Conservation (phyloP, 352 stramenopile genomes). For the Thraustotheca clavata region DNA sequence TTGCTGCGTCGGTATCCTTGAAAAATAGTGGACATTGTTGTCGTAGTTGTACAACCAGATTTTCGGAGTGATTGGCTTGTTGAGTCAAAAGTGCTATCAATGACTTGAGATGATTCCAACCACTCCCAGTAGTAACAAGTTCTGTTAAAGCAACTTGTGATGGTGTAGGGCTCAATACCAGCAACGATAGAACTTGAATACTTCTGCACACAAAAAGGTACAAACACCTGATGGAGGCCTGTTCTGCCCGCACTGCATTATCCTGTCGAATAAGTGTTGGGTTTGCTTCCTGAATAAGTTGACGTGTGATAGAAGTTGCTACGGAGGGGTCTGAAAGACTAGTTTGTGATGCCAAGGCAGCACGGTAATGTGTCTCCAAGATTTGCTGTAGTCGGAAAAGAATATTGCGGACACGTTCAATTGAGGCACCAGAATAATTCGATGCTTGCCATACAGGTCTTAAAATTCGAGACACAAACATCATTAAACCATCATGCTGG, state of each 20-base stretch:
- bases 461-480: slow-evolving; percentile 74
- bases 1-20: slow-evolving; percentile 65
- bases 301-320: slow-evolving; percentile 37
- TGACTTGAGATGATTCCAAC: slow-evolving; percentile 45
- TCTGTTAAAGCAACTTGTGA: slow-evolving; percentile 58
- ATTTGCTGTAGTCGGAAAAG: slow-evolving; percentile 74
- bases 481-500: slow-evolving; percentile 74
- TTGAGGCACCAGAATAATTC: slow-evolving; percentile 22
- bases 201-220: slow-evolving; percentile 69
- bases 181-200: slow-evolving; percentile 69
- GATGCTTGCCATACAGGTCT: slow-evolving; percentile 59
- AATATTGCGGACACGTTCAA: slow-evolving; percentile 45
- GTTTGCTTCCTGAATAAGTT: slow-evolving; percentile 67
- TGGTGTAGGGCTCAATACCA: slow-evolving; percentile 38
- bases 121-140: slow-evolving; percentile 57
- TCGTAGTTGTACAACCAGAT: slow-evolving; percentile 73
- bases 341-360: slow-evolving; percentile 21
- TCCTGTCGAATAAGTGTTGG: slow-evolving; percentile 63
- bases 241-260: slow-evolving; percentile 68
- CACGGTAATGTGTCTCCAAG: slow-evolving; percentile 42
- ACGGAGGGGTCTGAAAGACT: slow-evolving; percentile 43
- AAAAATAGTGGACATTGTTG: slow-evolving; percentile 81
- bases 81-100: slow-evolving; percentile 78
- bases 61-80: slow-evolving; percentile 64
- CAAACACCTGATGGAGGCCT: slow-evolving; percentile 70